Conservation (phyloP, 139 green algal species). For the Microglena sp. region DNA sequence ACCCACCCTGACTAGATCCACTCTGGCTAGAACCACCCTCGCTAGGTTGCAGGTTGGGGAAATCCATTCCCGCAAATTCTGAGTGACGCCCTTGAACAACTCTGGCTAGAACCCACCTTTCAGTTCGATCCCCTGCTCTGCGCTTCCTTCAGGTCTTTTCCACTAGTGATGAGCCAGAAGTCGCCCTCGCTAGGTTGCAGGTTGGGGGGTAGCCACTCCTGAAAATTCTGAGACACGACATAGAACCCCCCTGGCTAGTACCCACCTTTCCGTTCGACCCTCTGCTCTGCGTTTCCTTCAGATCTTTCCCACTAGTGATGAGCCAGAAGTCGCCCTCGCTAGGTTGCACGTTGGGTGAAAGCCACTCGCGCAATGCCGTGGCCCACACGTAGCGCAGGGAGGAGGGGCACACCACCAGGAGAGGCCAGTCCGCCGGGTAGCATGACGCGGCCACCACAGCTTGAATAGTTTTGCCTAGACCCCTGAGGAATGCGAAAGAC, state of each 20-base stretch:
- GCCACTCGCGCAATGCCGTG: slow-evolving; percentile 10
- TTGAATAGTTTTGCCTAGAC: slow-evolving; percentile 13
- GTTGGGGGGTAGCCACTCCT: neutral
- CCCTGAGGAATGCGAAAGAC: neutral
- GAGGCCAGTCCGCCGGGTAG: slow-evolving; percentile 32
- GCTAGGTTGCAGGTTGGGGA: neutral
- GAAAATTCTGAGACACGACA: neutral
- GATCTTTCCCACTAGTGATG: neutral
- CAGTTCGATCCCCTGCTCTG: neutral
- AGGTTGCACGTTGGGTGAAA: slow-evolving; percentile 12
- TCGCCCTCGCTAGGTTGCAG: slow-evolving; percentile 7
- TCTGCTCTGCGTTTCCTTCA: neutral
- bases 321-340: slow-evolving; percentile 10
- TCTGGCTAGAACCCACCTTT: neutral
- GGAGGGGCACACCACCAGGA: slow-evolving; percentile 42
- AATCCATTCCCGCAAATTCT: neutral
- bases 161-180: slow-evolving; percentile 11
- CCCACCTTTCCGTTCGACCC: neutral
- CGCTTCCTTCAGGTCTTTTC: neutral
- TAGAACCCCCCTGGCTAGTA: neutral
- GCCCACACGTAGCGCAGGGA: slow-evolving; percentile 16
- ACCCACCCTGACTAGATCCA: no score
- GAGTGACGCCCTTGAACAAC: neutral
- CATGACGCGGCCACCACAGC: slow-evolving; percentile 26
- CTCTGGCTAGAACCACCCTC: neutral